These are phyloP conservation scores for Eucommia ulmoides DNA, from an alignment of 257 asterid genomes.

Conservation along the genomic window DNA sequence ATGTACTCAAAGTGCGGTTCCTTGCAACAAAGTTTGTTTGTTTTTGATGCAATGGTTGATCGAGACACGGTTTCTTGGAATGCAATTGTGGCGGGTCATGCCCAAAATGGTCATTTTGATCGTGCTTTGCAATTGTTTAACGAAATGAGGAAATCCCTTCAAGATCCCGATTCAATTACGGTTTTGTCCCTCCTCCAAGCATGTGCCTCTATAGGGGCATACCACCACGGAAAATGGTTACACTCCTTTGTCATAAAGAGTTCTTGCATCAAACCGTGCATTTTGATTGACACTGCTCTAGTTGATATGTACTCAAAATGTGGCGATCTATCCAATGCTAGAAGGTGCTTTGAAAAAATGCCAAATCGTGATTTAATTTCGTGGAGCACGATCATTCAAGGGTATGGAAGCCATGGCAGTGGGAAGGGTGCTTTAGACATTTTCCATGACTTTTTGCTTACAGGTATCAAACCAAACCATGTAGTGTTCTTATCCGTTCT, in stretches of 20 bases:
- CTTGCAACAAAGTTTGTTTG: slow-evolving; percentile 37
- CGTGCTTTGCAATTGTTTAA: slow-evolving; percentile 42
- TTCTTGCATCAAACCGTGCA: slow-evolving; percentile 43
- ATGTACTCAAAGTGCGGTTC: slow-evolving; percentile 71
- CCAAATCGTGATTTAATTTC: slow-evolving; percentile 41
- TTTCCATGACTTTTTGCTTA: slow-evolving; percentile 32
- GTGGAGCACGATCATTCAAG: slow-evolving; percentile 72
- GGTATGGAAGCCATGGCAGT: slow-evolving; percentile 71
- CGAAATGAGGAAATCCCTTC: slow-evolving; percentile 43
- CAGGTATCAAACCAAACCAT: slow-evolving; percentile 47
- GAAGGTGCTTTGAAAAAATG: slow-evolving; percentile 58
- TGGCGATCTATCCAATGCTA: slow-evolving; percentile 51
- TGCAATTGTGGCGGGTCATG: slow-evolving; percentile 60
- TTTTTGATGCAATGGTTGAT: slow-evolving; percentile 43
- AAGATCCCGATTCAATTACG: slow-evolving; percentile 58
- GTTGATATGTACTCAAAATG: slow-evolving; percentile 90
- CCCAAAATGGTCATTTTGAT: slow-evolving; percentile 42
- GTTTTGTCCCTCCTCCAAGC: slow-evolving; percentile 68
- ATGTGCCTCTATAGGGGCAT: slow-evolving; percentile 75
- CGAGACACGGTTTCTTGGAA: slow-evolving; percentile 78
- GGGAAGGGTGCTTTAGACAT: slow-evolving; percentile 58
- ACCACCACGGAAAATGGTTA: slow-evolving; percentile 73
- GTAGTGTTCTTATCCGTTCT: slow-evolving; percentile 53
- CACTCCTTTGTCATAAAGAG: slow-evolving; percentile 56
- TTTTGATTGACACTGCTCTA: slow-evolving; percentile 55